Evolutionary conservation across 148 eudicot genomes (phyloP).

Genomic region (Silene latifolia): DNA sequence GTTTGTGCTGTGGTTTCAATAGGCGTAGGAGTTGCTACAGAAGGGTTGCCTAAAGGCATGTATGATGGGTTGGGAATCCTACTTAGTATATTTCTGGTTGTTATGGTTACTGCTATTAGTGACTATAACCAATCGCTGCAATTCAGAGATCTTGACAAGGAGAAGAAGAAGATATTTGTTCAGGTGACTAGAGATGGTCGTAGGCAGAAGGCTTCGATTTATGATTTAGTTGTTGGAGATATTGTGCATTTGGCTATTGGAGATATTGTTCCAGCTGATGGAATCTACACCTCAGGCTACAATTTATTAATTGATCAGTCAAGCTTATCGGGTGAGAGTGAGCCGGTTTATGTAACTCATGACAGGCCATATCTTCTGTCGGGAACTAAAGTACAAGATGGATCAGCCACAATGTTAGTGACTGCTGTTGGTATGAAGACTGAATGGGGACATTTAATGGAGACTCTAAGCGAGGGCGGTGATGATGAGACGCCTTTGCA

Average conservation of each 20-base stretch:
- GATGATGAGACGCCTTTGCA: constrained; percentile 95
- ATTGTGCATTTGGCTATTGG: constrained; percentile 72
- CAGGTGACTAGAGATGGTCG: constrained; percentile 82
- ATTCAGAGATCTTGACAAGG: constrained; percentile 78
- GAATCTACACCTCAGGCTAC: constrained; percentile 75
- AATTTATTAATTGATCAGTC: constrained; percentile 81
- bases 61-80: constrained; percentile 86
- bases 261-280: constrained; percentile 91
- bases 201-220: constrained; percentile 69
- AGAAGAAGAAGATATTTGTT: constrained; percentile 76
- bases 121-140: constrained; percentile 90
- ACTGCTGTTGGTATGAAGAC: constrained; percentile 99
- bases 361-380: constrained; percentile 70
- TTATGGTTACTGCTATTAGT: constrained; percentile 76
- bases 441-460: constrained; percentile 97
- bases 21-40: constrained; percentile 77
- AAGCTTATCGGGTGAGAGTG: constrained; percentile 90
- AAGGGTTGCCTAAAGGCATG: constrained; percentile 83
- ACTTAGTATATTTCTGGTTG: constrained; percentile 70
- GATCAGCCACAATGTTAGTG: constrained; percentile 83
- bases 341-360: constrained; percentile 45
- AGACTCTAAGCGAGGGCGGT: constrained; percentile 74
- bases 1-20: constrained; percentile 91
- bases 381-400: constrained; percentile 94
- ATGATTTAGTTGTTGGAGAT: constrained; percentile 89